Evolutionary conservation across 2,329 filamentous ascomycete genomes (phyloP), one percentile per base, ranked within the genome.

Genomic region (Aspergillus flavus): DNA sequence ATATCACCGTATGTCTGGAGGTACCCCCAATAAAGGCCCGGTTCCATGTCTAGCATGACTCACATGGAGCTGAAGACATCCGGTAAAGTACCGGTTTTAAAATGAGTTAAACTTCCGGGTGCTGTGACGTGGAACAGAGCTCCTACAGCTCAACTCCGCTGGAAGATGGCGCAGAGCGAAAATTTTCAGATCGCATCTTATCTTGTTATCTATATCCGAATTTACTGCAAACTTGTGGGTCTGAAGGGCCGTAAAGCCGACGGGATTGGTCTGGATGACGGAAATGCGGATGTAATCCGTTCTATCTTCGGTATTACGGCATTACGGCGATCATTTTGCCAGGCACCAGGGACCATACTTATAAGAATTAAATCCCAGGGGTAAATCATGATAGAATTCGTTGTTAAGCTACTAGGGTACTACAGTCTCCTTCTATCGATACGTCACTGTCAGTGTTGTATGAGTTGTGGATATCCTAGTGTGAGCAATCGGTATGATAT

Each of bases 171-270:
- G 16, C 30, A 30, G 6, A 16, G 32, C 11, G 52, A 54, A 54
- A 54, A 16, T 23, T 54, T 54, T 12, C 19, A 54, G 30, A 54
- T 54, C 52, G 4, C 30, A 54, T 54, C 52, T 54, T 36, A 54
- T 54, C 52, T 21, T 21, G 43, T 36, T 36, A 54, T 54, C 52
- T 54, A 54, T 36, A 54, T 54, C 52, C 52, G 52, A 54, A 6
- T 36, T 23, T 36, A 11, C 7, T 53, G 28, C 16, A n/a, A 28
- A 30, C 10, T 11, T 4, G 16, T 54, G 52, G 52, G 52, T 54
- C 52, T 1, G 9, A n/a, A n/a, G 6, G 11, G 52, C n/a, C 5
- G 2, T 21, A 3, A 0, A 23, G 6, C 5, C 16, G 2, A n/a
- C 32, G 10, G 12, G 30, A 54, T 36, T 54, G 52, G 52, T 7